Evolutionary conservation across 1,284 basidiomycete species (phyloP).

Genomic region (Singerocomus rubriflavus): DNA sequence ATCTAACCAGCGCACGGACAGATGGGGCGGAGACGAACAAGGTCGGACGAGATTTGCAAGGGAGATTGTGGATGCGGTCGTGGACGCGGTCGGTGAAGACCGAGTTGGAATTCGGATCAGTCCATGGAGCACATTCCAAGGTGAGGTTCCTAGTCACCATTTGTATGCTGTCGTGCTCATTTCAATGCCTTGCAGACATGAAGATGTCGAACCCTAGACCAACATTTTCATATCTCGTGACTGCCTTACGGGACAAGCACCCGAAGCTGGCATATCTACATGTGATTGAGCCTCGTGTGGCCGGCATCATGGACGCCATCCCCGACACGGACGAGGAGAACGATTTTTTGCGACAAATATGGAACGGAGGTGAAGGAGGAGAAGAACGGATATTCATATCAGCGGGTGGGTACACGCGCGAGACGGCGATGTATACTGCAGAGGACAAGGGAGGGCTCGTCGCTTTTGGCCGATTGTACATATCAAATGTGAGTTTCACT

Average conservation of each 20-base stretch:
- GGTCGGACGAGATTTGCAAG: constrained; percentile 47
- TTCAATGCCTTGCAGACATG: constrained; percentile 25
- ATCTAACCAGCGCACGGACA: constrained; percentile 47
- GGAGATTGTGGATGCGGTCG: constrained; percentile 45
- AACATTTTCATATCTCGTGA: constrained; percentile 39
- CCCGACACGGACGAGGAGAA: constrained; percentile 5
- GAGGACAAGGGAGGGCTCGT: constrained; percentile 34
- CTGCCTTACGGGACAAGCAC: constrained; percentile 32
- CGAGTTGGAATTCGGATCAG: constrained; percentile 51
- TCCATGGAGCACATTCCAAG: constrained; percentile 46
- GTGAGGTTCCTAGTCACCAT: constrained; percentile 18
- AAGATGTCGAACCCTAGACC: constrained; percentile 37
- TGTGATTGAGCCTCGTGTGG: constrained; percentile 45
- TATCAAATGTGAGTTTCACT: constrained; percentile 16
- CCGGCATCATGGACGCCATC: constrained; percentile 12
- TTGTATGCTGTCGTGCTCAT: neutral
- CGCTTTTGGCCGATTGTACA: constrained; percentile 43
- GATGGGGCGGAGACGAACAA: constrained; percentile 54
- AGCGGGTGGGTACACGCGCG: constrained; percentile 39
- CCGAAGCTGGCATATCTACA: constrained; percentile 56
- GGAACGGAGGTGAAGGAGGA: constrained; percentile 23
- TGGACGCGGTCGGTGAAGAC: constrained; percentile 37
- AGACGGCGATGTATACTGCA: constrained; percentile 15
- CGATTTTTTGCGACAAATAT: constrained; percentile 32
- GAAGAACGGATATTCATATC: constrained; percentile 41